These are phyloP conservation scores for Centrapalus pauciflorus DNA, from an alignment of 129 eudicot species.

Conservation along the genomic window DNA sequence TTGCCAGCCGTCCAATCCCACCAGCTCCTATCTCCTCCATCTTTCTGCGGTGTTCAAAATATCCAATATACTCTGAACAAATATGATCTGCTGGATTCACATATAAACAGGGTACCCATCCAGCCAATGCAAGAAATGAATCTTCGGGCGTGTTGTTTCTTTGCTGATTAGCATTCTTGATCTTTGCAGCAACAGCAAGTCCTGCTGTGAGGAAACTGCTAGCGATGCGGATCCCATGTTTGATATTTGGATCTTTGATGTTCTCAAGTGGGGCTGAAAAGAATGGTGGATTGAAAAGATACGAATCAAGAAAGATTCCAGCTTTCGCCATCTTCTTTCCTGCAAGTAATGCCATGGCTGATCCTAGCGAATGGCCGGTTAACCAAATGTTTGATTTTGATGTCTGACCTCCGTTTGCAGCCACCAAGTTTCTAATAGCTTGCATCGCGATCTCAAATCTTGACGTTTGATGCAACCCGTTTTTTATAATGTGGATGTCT, in stretches of 20 bases:
- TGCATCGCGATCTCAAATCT: conserved; percentile 62
- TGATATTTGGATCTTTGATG: conserved; percentile 60
- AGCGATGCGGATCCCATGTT: conserved; percentile 81
- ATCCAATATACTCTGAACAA: conserved; percentile 85
- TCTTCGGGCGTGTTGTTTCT: conserved; percentile 32
- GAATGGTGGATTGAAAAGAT: conserved; percentile 85
- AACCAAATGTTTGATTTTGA: conserved; percentile 68
- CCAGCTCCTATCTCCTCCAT: conserved; percentile 93
- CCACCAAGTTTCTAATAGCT: conserved; percentile 59
- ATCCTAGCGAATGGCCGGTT: conserved; percentile 89
- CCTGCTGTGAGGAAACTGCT: conserved; percentile 93
- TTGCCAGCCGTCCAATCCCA: conserved; percentile 67
- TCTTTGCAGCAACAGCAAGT: conserved; percentile 62
- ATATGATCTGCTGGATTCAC: conserved; percentile 83
- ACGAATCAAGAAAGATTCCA: conserved; percentile 62
- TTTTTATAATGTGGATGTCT: conserved; percentile 62
- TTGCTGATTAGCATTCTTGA: conserved; percentile 34
- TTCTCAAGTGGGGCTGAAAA: conserved; percentile 84
- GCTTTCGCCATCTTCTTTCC: conserved; percentile 76
- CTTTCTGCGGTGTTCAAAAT: conserved; percentile 75
- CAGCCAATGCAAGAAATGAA: conserved; percentile 49
- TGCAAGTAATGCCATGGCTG: conserved; percentile 85
- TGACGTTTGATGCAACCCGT: conserved; percentile 73
- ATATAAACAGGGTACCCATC: conserved; percentile 65
- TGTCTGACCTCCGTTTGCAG: conserved; percentile 26